phyloP scores from a whole-genome alignment of 768 basidiomycete species.

The Lentinula edodes region DNA sequence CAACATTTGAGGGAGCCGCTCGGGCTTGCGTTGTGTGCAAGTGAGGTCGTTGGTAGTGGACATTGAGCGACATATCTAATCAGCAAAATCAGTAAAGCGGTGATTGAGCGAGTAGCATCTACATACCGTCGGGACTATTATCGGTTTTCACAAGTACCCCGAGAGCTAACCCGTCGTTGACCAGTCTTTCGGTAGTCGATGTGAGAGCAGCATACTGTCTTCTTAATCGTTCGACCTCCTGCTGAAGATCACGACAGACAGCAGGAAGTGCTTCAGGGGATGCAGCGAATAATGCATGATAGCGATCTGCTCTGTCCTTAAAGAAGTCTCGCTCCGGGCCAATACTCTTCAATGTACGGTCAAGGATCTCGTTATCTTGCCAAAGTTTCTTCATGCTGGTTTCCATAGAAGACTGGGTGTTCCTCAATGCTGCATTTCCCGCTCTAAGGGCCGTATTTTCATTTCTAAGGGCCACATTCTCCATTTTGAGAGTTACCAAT shows the following conservation, averaged over 20 bases:
- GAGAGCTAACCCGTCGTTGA: neutral
- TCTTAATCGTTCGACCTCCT: neutral
- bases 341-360: neutral
- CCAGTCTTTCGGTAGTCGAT: neutral
- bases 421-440: neutral
- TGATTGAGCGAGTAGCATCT: neutral
- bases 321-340: neutral
- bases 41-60: neutral
- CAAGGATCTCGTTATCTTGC: neutral
- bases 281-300: neutral
- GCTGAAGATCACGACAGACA: neutral
- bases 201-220: neutral
- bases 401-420: neutral
- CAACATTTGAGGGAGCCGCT: neutral
- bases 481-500: neutral
- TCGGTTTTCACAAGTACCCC: neutral
- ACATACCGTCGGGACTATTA: neutral
- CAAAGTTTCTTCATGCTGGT: neutral
- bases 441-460: neutral
- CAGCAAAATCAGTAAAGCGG: neutral
- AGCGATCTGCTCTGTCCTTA: neutral
- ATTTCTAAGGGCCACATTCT: neutral
- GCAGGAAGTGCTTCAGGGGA: neutral
- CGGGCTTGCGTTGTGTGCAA: neutral
- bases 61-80: neutral